A percentile compares a stretch with the other conserved stretches of the same genome.
Conservation (phyloP, 2,329 filamentous ascomycete genomes). For the Cytospora piceicola region DNA sequence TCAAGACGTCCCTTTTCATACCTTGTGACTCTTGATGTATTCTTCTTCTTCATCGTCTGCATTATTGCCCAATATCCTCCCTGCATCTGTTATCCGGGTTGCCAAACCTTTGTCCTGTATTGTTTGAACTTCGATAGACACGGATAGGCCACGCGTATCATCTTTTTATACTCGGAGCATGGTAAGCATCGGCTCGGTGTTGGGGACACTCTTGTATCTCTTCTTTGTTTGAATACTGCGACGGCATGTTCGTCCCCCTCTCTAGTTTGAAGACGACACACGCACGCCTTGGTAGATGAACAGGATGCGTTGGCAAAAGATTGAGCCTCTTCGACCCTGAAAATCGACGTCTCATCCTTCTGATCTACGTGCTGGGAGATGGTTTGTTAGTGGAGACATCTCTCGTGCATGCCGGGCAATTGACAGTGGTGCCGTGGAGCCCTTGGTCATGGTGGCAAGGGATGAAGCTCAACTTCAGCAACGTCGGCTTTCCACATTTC, state of each 20-base stretch:
- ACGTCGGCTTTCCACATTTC: too few relatives aligned
- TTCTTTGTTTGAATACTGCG: neutral
- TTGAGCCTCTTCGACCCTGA: neutral
- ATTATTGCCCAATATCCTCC: constrained; percentile 7
- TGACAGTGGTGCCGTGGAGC: neutral
- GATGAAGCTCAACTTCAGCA: too few relatives aligned
- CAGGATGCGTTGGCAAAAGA: neutral
- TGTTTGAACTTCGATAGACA: constrained; percentile 7
- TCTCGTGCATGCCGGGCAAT: neutral
- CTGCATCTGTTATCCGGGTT: neutral
- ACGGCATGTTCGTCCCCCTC: constrained; percentile 7
- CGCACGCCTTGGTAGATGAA: neutral
- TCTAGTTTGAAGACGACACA: neutral
- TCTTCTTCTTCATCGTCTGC: neutral
- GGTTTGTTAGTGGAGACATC: too few relatives aligned
- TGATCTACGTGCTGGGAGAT: too few relatives aligned
- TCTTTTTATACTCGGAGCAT: neutral
- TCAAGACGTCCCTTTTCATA: neutral
- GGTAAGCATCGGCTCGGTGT: constrained; percentile 17
- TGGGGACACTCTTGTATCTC: neutral
- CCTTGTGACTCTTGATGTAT: neutral
- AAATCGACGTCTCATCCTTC: neutral
- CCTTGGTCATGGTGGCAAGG: too few relatives aligned
- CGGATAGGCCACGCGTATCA: neutral
- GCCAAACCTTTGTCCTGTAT: neutral